Base-by-base conservation (phyloP, 2,329 filamentous ascomycete genomes). In the Aspergillus spinulosporus region DNA sequence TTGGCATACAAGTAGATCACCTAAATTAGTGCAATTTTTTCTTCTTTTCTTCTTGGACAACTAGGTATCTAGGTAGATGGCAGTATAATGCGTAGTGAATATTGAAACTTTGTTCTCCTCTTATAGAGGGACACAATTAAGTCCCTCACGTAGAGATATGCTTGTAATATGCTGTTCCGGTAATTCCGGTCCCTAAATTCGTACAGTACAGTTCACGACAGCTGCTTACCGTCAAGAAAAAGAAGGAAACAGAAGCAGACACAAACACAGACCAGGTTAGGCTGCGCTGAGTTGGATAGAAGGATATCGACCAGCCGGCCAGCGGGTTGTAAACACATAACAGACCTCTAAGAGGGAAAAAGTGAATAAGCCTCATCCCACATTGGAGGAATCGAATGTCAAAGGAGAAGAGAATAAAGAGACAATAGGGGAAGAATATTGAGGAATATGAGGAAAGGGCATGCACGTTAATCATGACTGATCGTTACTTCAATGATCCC, bases 401-500 rank as follows among this genome's bases (percentile, higher is more conserved):
- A 42, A 12, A 37, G 7, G 9, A 37, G n/a, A 12, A 12, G 8
- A 12, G 4, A 12, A 4, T 37, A 45, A 45, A 39, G 43, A 26
- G 31, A 34, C 15, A 43, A 52, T 51, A 21, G 39, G 28, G 50
- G 21, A 21, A 21, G 21, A 21, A 21, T 21, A 21, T 21, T 21
- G 21, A 21, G 34, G n/a, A 54, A 49, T 47, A 9, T 45, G 43
- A 39, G 21, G 21, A 21, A 21, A 51, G 43, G 37, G 56, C 3
- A 44, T 21, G 21, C 2, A 36, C 37, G 1, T 34, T 21, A 3
- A 29, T 54, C 32, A 49, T 28, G 43, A 12, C 9, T 62, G n/a
- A 34, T 21, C 37, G n/a, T 5, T 15, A 3, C 34, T 21, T 47
- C 29, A 56, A 4, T n/a, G 52, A 31, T 64, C 62, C 68, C 66